Evolutionary conservation across 2,329 filamentous ascomycete species (phyloP).

Genomic region (Ascochyta fabae): DNA sequence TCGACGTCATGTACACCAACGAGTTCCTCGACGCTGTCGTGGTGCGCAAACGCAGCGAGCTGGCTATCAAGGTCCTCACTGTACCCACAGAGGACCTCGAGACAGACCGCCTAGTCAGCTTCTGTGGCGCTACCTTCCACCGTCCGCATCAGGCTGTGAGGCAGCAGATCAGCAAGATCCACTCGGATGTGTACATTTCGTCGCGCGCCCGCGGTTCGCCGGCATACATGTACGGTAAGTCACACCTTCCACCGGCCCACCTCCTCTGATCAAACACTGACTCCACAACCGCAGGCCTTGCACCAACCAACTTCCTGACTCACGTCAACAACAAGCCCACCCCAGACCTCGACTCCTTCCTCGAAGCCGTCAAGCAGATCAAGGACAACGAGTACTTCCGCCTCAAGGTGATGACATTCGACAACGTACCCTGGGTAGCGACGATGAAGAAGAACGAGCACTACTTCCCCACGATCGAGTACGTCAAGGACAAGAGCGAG

Average conservation of each 20-base stretch:
- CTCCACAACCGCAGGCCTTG: slow-evolving; percentile 67
- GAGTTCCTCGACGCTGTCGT: slow-evolving; percentile 83
- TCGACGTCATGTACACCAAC: slow-evolving; percentile 96
- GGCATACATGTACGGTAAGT: slow-evolving; percentile 48
- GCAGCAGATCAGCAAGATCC: slow-evolving; percentile 95
- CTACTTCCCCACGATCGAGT: slow-evolving; percentile 77
- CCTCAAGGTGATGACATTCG: slow-evolving; percentile 95
- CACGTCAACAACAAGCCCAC: slow-evolving; percentile 91
- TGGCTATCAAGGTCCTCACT: slow-evolving; percentile 79
- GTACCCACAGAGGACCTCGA: slow-evolving; percentile 89
- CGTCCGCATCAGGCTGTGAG: slow-evolving; percentile 94
- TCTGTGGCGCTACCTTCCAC: slow-evolving; percentile 94
- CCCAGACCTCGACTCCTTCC: slow-evolving; percentile 79
- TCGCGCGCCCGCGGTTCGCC: slow-evolving; percentile 62
- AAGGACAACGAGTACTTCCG: slow-evolving; percentile 98
- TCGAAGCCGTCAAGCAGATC: slow-evolving; percentile 82
- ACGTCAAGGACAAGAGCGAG: slow-evolving; percentile 62
- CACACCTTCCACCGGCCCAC: slow-evolving; percentile 57
- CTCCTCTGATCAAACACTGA: slow-evolving; percentile 73
- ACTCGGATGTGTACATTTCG: slow-evolving; percentile 95
- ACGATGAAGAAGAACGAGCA: slow-evolving; percentile 99
- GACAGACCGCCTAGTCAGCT: slow-evolving; percentile 88
- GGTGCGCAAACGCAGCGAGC: slow-evolving; percentile 81
- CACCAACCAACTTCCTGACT: slow-evolving; percentile 96
- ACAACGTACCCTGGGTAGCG: slow-evolving; percentile 98